Percentiles rank a stretch among this genome's conserved stretches.
These are phyloP conservation scores for Clavariopsis aquatica DNA, from an alignment of 495 filamentous ascomycete genomes.

Conservation along the genomic window DNA sequence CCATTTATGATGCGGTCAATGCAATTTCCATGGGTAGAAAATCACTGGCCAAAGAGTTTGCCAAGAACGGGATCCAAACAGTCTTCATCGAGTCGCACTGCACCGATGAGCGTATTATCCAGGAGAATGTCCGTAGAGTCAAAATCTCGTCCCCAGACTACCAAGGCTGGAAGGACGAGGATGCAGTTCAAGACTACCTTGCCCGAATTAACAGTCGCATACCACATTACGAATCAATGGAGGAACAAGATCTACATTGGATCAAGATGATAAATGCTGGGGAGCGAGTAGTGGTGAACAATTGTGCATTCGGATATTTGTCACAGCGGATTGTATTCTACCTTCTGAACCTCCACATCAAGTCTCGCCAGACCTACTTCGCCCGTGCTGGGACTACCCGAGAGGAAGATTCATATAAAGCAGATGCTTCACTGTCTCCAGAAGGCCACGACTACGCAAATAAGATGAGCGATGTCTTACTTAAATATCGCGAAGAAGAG, in stretches of 20 bases:
- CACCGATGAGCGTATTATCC: slow-evolving; percentile 87
- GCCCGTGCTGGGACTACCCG: slow-evolving; percentile 72
- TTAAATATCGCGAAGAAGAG: slow-evolving; percentile 80
- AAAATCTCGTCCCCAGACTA: slow-evolving; percentile 99
- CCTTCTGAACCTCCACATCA: slow-evolving; percentile 95
- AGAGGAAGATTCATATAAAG: slow-evolving; percentile 85
- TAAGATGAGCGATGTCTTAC: slow-evolving; percentile 80
- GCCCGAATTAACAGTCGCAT: slow-evolving; percentile 86
- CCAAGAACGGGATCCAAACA: slow-evolving; percentile 92
- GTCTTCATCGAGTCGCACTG: slow-evolving; percentile 96
- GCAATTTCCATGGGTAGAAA: slow-evolving; percentile 79
- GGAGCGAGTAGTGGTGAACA: slow-evolving; percentile 88
- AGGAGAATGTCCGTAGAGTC: slow-evolving; percentile 94
- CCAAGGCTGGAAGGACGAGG: slow-evolving; percentile 82
- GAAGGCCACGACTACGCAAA: slow-evolving; percentile 82
- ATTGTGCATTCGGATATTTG: slow-evolving; percentile 91
- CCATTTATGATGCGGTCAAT: slow-evolving; percentile 99
- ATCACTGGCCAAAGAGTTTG: slow-evolving; percentile 90
- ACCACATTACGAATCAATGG: slow-evolving; percentile 95
- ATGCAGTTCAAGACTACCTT: slow-evolving; percentile 89
- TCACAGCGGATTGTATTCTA: slow-evolving; percentile 97
- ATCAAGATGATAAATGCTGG: slow-evolving; percentile 99
- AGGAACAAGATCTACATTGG: slow-evolving; percentile 88
- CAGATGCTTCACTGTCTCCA: slow-evolving; percentile 78
- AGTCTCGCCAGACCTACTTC: slow-evolving; percentile 90